Conservation (phyloP, 306 rosid species). For the Trichosanthes cucumerina region DNA sequence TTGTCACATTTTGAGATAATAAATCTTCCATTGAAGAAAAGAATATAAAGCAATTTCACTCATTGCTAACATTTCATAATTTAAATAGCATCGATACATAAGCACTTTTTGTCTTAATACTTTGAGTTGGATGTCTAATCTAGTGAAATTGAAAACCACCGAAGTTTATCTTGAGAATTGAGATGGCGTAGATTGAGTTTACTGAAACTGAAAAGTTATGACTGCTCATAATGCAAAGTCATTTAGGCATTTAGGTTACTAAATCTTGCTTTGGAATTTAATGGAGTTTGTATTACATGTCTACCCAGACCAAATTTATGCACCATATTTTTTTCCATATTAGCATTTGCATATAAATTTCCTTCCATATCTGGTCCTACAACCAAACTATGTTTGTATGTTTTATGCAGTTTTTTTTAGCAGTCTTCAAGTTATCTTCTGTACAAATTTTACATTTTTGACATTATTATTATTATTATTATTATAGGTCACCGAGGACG, state of each 20-base stretch:
- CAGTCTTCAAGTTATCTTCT: not conserved
- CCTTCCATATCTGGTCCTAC: not conserved
- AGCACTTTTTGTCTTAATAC: not conserved
- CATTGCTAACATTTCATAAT: not conserved
- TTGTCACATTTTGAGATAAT: not conserved
- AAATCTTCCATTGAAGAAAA: not conserved
- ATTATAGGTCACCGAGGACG: constrained; percentile 79
- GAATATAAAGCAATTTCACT: not conserved
- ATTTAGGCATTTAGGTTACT: not conserved
- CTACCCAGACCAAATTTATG: not conserved
- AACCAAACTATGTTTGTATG: not conserved
- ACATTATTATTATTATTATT: not conserved
- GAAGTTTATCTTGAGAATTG: not conserved
- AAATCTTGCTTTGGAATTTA: not conserved
- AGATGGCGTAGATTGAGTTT: not conserved
- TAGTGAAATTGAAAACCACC: not conserved
- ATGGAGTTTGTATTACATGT: not conserved
- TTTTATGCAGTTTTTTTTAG: not conserved
- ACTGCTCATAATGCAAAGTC: not conserved
- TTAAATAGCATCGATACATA: not conserved
- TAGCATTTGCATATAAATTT: not conserved
- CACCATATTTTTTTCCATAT: not conserved
- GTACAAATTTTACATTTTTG: not conserved
- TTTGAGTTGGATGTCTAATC: not conserved
- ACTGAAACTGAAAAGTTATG: not conserved